Evolutionary conservation across 1,139 yeast genomes (phyloP).

Genomic region (Lodderomyces elongisporus): DNA sequence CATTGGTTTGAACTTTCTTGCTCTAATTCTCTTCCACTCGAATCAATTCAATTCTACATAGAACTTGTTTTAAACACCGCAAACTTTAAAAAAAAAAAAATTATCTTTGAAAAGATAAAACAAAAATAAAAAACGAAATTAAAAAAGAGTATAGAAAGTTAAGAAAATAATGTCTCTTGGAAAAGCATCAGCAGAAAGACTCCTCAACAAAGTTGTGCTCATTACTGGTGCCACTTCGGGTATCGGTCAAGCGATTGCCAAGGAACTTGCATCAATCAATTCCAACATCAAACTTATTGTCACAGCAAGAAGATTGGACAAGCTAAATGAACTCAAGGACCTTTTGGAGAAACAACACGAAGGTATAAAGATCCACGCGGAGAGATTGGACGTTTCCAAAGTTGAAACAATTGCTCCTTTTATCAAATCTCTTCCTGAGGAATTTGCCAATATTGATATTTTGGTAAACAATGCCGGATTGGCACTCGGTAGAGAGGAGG

Average conservation of each 20-base stretch:
- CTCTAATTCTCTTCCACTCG: too few species aligned
- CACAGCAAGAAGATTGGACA: slow-evolving; percentile 65
- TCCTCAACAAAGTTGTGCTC: slow-evolving; percentile 35
- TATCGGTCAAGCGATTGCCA: slow-evolving; percentile 74
- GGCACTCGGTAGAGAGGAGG: slow-evolving; percentile 63
- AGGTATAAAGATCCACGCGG: slow-evolving; percentile 41
- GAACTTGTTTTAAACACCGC: too few species aligned
- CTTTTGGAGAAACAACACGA: slow-evolving; percentile 45
- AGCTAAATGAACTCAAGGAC: slow-evolving; percentile 41
- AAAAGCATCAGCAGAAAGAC: slow-evolving; percentile 37
- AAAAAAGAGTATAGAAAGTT: too few species aligned
- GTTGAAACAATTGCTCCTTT: slow-evolving; percentile 48
- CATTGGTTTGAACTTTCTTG: too few species aligned
- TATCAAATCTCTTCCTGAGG: slow-evolving; percentile 46
- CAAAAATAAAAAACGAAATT: too few species aligned
- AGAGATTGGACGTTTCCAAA: slow-evolving; percentile 58
- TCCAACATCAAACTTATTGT: slow-evolving; percentile 63
- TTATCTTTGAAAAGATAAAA: too few species aligned
- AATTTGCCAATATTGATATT: slow-evolving; percentile 54
- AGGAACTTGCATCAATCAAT: slow-evolving; percentile 62
- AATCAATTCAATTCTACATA: too few species aligned
- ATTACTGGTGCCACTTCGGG: slow-evolving; percentile 39
- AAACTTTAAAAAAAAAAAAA: too few species aligned
- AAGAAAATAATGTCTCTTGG: slow-evolving; percentile 50
- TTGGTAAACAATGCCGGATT: slow-evolving; percentile 80